Evolutionary conservation across 2,329 filamentous ascomycete species (phyloP), one percentile per base, ranked within the genome.

Genomic region (Paracoccidioides brasiliensis): DNA sequence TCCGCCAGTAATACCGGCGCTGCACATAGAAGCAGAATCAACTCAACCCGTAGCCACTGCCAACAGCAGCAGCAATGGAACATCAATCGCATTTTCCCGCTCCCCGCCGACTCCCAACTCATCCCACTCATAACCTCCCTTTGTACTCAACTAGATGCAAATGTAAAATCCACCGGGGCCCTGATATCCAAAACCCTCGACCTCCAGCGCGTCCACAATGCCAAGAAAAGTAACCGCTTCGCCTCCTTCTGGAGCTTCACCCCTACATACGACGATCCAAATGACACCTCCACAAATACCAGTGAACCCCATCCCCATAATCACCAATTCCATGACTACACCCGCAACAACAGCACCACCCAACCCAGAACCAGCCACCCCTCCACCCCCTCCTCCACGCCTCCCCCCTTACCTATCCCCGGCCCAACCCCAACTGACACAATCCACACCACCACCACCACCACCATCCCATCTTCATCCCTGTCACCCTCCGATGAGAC

Each of bases 191-290:
- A 22, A 40, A 63, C 45, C 64, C 63, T 33, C 54, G 63, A 55
- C 53, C 58, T 35, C 9, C 60, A 62, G 51, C 59, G 56, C 45
- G 37, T 55, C 41, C 60, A 60, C 41, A 60, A 61, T 15, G 55
- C 60, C 28, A 66, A 62, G 52, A 66, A 62, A 52, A 57, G 66
- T 52, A 60, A 61, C 5, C 69, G 67, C 2, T 63, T 66, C 5
- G 62, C 62, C 1, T 73, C 71, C 0, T 73, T 72, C 55, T 73
- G 71, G 71, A 71, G 64, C 22, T 73, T 73, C 44, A 65, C 61
- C 22, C 65, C 66, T 3, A 53, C 66, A 5, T 59, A 64, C 46
- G 35, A 55, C 2, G 56, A 60, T 14, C 38, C 55, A 4, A 55
- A 60, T 14, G 43, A 55, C 7, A 52, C 57, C 22, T 22, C 22